A percentile compares a stretch with the other conserved stretches of the same genome.
Evolutionary conservation across 2,329 filamentous ascomycete species (phyloP).

Genomic region (Trichoderma hamatum): DNA sequence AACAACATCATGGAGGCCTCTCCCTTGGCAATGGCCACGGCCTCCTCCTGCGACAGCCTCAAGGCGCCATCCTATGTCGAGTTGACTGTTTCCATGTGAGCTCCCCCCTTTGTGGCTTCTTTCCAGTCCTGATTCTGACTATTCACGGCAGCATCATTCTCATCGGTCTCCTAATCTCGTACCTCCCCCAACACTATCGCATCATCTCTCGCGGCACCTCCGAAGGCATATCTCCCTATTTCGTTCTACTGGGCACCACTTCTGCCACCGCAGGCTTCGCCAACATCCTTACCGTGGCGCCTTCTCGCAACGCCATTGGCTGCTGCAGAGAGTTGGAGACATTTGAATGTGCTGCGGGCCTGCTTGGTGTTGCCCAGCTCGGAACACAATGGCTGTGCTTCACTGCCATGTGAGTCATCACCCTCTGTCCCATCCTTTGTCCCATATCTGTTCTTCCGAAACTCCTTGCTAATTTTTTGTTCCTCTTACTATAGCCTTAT

Average conservation of each 20-base stretch:
- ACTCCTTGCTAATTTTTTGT: conserved; percentile 31
- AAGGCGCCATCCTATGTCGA: conserved; percentile 57
- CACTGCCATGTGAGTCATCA: conserved; percentile 73
- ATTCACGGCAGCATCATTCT: conserved; percentile 65
- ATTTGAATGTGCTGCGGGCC: conserved; percentile 80
- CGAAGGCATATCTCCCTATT: conserved; percentile 94
- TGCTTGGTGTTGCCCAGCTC: conserved; percentile 89
- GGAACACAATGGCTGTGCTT: conserved; percentile 93
- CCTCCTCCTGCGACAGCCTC: conserved; percentile 51
- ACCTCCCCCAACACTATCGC: conserved; percentile 90
- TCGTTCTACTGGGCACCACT: conserved; percentile 89
- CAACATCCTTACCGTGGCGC: conserved; percentile 88
- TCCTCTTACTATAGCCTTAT: conserved; percentile 63
- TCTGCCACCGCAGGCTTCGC: conserved; percentile 87
- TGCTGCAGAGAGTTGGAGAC: conserved; percentile 83
- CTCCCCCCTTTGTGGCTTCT: neutral
- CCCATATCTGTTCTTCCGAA: neutral
- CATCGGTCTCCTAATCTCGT: conserved; percentile 86
- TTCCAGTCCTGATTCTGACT: neutral
- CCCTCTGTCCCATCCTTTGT: neutral
- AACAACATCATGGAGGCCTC: conserved; percentile 29
- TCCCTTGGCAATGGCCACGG: conserved; percentile 17
- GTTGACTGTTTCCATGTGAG: conserved; percentile 60
- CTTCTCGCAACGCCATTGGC: conserved; percentile 77
- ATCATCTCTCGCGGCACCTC: conserved; percentile 85